phyloP scores from a whole-genome alignment of 208 protist species.

The Naegleria gruberi region DNA sequence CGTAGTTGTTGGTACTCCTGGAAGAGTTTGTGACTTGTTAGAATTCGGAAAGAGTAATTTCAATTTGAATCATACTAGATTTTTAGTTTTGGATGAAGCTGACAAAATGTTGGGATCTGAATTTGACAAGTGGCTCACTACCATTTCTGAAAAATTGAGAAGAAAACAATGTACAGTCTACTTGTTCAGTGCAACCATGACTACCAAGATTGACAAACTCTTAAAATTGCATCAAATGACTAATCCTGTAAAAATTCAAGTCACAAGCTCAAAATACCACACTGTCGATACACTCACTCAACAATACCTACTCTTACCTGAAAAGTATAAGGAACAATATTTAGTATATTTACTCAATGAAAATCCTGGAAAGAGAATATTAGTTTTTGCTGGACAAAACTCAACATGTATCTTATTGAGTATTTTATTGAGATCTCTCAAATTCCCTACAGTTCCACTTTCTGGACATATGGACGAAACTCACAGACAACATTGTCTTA shows the following conservation, averaged over 20 bases:
- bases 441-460: conserved; percentile 58
- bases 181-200: conserved; percentile 97
- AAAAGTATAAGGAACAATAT: conserved; percentile 53
- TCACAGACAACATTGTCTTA: conserved; percentile 37
- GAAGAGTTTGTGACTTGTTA: conserved; percentile 92
- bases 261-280: conserved; percentile 81
- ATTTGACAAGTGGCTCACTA: conserved; percentile 95
- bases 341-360: conserved; percentile 45
- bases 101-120: conserved; percentile 84
- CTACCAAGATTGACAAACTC: conserved; percentile 91
- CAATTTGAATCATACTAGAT: conserved; percentile 83
- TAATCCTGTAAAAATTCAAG: conserved; percentile 89
- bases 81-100: conserved; percentile 72
- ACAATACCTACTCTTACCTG: conserved; percentile 92
- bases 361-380: conserved; percentile 48
- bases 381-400: conserved; percentile 61
- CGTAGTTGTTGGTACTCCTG: conserved; percentile 93
- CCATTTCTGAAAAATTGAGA: conserved; percentile 80
- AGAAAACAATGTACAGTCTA: conserved; percentile 74
- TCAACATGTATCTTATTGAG: conserved; percentile 38
- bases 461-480: conserved; percentile 56
- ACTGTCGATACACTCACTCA: conserved; percentile 90
- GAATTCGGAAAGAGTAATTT: conserved; percentile 95
- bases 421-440: conserved; percentile 53
- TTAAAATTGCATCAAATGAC: conserved; percentile 86